phyloP scores from a whole-genome alignment of 495 filamentous ascomycete species.

The Penicillium longicatenatum region DNA sequence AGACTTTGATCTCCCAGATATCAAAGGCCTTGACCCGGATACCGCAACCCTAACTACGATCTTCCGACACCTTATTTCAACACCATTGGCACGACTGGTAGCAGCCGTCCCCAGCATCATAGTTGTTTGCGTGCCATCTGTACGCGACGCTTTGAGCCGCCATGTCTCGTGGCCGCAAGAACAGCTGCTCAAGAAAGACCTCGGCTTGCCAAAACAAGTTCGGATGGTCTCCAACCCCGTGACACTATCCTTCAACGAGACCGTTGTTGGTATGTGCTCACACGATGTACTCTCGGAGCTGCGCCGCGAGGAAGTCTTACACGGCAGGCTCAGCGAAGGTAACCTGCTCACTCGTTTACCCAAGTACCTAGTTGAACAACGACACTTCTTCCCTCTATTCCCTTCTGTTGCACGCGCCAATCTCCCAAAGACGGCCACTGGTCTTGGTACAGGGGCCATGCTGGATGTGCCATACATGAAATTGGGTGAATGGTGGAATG shows the following conservation, averaged over 20 bases:
- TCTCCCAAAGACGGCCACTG: slow-evolving; percentile 63
- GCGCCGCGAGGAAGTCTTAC: slow-evolving; percentile 69
- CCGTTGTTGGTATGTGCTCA: slow-evolving; percentile 73
- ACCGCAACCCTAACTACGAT: slow-evolving; percentile 76
- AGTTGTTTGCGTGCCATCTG: slow-evolving; percentile 80
- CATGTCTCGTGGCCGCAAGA: slow-evolving; percentile 95
- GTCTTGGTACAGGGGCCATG: slow-evolving; percentile 66
- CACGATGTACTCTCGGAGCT: slow-evolving; percentile 85
- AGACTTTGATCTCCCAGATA: slow-evolving; percentile 85
- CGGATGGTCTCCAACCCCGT: slow-evolving; percentile 85
- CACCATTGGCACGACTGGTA: slow-evolving; percentile 64
- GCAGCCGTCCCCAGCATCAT: slow-evolving; percentile 71
- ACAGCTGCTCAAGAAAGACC: slow-evolving; percentile 65
- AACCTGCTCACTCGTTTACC: slow-evolving; percentile 67
- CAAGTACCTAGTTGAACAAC: slow-evolving; percentile 78
- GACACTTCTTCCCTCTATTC: slow-evolving; percentile 87
- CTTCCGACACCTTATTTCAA: slow-evolving; percentile 77
- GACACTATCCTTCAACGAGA: slow-evolving; percentile 82
- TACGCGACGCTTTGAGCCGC: slow-evolving; percentile 79
- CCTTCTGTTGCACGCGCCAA: slow-evolving; percentile 69
- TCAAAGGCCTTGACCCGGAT: slow-evolving; percentile 68
- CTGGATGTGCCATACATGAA: slow-evolving; percentile 86
- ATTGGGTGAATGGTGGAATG: slow-evolving; percentile 84
- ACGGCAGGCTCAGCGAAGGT: slow-evolving; percentile 54
- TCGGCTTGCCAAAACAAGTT: slow-evolving; percentile 74